phyloP scores from a whole-genome alignment of 805 yeast species.

The Metschnikowia noctiluminum region DNA sequence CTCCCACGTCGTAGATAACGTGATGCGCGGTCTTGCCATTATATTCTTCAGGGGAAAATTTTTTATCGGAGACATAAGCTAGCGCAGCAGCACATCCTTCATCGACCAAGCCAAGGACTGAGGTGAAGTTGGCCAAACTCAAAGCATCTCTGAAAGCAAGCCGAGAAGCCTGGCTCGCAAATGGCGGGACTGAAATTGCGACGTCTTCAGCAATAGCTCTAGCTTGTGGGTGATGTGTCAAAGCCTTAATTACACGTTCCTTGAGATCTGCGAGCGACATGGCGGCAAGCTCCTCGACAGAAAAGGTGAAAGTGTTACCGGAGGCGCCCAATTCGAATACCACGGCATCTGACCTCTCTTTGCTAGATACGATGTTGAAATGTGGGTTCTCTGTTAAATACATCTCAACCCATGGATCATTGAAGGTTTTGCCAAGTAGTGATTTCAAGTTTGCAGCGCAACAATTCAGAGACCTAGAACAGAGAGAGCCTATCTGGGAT shows the following conservation, averaged over 20 bases:
- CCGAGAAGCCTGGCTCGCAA: constrained; percentile 61
- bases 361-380: constrained; percentile 39
- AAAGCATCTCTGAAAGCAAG: constrained; percentile 70
- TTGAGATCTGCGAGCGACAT: constrained; percentile 73
- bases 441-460: constrained; percentile 68
- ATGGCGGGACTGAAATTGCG: constrained; percentile 77
- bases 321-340: constrained; percentile 48
- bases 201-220: constrained; percentile 55
- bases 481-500: constrained; percentile 63
- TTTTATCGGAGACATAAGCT: constrained; percentile 64
- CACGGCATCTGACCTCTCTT: constrained; percentile 45
- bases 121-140: constrained; percentile 57
- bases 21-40: constrained; percentile 49
- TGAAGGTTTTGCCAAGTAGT: constrained; percentile 61
- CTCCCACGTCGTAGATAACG: constrained; percentile 86
- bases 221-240: constrained; percentile 50
- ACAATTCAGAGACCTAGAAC: constrained; percentile 69
- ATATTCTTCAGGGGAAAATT: constrained; percentile 32
- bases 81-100: constrained; percentile 92
- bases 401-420: constrained; percentile 43
- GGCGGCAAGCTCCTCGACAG: constrained; percentile 77
- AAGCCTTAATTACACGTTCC: constrained; percentile 57
- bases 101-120: constrained; percentile 67
- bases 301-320: constrained; percentile 30
- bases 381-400: constrained; percentile 62